phyloP scores from a whole-genome alignment of 331 rosid genomes.

The Malus hybrid region DNA sequence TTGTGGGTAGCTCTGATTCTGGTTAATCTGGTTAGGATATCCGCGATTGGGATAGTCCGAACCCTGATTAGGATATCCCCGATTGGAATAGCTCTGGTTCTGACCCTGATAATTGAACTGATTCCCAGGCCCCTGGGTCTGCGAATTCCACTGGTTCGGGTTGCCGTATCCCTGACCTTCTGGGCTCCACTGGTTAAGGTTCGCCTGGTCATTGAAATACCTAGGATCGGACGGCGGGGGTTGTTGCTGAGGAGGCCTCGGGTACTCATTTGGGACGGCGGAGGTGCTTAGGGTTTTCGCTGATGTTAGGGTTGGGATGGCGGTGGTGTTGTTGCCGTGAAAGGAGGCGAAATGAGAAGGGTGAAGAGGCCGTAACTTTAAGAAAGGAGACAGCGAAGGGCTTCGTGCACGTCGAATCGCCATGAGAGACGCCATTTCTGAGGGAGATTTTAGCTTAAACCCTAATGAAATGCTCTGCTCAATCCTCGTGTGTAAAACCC shows the following conservation, averaged over 20 bases:
- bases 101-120: slow-evolving; percentile 24
- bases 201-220: slow-evolving; percentile 2
- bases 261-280: slow-evolving; percentile 37
- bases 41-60: slow-evolving; percentile 12
- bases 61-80: slow-evolving; percentile 15
- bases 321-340: not conserved
- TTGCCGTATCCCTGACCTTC: slow-evolving; percentile 15
- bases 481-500: not conserved
- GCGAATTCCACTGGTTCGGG: slow-evolving; percentile 30
- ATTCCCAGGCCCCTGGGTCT: slow-evolving; percentile 17
- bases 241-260: slow-evolving; percentile 29
- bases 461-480: slow-evolving; percentile 6
- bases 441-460: slow-evolving; percentile 16
- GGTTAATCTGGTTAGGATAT: slow-evolving; percentile 17
- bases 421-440: slow-evolving; percentile 42
- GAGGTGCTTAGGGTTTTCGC: slow-evolving; percentile 37
- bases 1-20: slow-evolving; percentile 21
- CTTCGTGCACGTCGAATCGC: slow-evolving; percentile 43
- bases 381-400: slow-evolving; percentile 30
- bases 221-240: slow-evolving; percentile 33
- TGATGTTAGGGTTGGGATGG: not conserved
- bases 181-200: slow-evolving; percentile 11
- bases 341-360: slow-evolving; percentile 12
- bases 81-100: slow-evolving; percentile 21
- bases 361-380: slow-evolving; percentile 35